Percentiles rank a stretch among this genome's conserved stretches.
Conservation (phyloP, 805 yeast species). For the Cyberlindnera meyerae region DNA sequence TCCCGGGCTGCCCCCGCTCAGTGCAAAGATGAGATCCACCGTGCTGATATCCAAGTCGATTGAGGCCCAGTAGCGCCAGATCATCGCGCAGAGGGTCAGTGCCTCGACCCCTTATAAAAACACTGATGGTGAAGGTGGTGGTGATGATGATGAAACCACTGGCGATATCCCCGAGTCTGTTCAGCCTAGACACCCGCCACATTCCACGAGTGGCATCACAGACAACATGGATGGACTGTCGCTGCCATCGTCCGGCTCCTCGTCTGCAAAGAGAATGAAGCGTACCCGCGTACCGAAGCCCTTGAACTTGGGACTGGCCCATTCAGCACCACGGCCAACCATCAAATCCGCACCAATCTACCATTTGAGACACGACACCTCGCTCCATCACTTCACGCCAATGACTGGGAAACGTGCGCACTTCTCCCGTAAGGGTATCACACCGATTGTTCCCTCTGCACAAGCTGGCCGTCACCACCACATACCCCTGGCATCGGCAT, state of each 20-base stretch:
- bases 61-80: conserved; percentile 26
- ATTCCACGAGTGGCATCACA: conserved; percentile 17
- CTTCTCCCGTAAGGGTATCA: neutral
- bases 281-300: conserved; percentile 30
- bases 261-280: conserved; percentile 22
- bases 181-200: too few relatives aligned
- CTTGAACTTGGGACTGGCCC: conserved; percentile 18
- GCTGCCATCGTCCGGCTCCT: conserved; percentile 21
- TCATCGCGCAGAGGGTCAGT: conserved; percentile 23
- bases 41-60: conserved; percentile 23
- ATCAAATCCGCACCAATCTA: conserved; percentile 32
- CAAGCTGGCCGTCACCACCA: conserved; percentile 5
- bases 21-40: conserved; percentile 26
- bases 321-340: conserved; percentile 19
- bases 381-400: conserved; percentile 14
- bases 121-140: too few relatives aligned
- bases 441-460: conserved; percentile 1
- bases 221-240: conserved; percentile 14
- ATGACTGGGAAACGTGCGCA: conserved; percentile 13
- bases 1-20: conserved; percentile 27
- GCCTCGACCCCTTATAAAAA: conserved; percentile 9
- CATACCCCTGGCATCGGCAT: too few relatives aligned
- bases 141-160: conserved; percentile 4
- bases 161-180: too few relatives aligned
- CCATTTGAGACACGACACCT: too few relatives aligned